A percentile compares a stretch with the other conserved stretches of the same genome.
Evolutionary conservation across 2,329 filamentous ascomycete species (phyloP).

Genomic region (Coniochaeta sp.): DNA sequence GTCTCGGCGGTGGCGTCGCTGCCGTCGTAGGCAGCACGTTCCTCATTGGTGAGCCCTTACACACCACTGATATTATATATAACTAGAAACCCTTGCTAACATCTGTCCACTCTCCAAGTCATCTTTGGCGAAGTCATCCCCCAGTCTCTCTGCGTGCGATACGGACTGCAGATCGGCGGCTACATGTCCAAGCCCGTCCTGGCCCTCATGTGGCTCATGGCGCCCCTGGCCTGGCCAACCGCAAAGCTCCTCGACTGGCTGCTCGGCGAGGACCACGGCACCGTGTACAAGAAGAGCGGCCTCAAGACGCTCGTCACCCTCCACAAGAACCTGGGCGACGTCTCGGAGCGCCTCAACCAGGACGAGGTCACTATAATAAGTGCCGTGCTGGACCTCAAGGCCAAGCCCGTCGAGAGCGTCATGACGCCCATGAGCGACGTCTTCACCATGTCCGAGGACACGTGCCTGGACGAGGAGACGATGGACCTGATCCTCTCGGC

Average conservation of each 20-base stretch:
- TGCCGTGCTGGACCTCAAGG: constrained; percentile 90
- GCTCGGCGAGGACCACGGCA: constrained; percentile 90
- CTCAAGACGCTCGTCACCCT: constrained; percentile 93
- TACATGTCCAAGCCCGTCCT: constrained; percentile 88
- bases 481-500: constrained; percentile 92
- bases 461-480: constrained; percentile 82
- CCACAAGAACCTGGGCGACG: constrained; percentile 83
- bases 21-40: constrained; percentile 90
- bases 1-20: constrained; percentile 87
- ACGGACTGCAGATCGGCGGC: constrained; percentile 88
- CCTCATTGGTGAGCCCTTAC: constrained; percentile 64
- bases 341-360: constrained; percentile 84
- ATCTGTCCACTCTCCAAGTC: constrained; percentile 46
- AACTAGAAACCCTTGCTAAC: constrained; percentile 5
- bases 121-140: constrained; percentile 97
- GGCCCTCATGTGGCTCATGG: constrained; percentile 83
- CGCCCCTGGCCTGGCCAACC: constrained; percentile 86
- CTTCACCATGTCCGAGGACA: constrained; percentile 93
- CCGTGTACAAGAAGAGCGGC: constrained; percentile 95
- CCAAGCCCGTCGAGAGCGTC: constrained; percentile 88
- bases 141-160: constrained; percentile 93
- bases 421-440: constrained; percentile 99
- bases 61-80: not conserved
- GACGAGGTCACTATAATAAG: constrained; percentile 99
- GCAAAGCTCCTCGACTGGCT: constrained; percentile 92